A percentile compares a stretch with the other conserved stretches of the same genome.
phyloP scores from a whole-genome alignment of 352 stramenopile species.

The Lagenidium giganteum region DNA sequence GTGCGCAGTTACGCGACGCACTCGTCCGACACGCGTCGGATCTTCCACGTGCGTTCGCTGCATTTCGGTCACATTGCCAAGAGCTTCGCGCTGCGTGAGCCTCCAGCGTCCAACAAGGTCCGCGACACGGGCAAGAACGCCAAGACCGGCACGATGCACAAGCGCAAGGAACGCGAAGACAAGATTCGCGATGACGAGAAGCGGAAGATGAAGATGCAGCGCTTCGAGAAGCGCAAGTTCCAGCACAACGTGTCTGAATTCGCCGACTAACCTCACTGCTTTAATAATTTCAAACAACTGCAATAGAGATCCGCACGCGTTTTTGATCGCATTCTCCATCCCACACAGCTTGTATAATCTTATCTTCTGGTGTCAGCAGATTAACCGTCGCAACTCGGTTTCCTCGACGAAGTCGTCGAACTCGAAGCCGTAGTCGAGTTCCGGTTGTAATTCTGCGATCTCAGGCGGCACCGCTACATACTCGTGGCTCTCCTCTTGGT shows the following conservation, averaged over 20 bases:
- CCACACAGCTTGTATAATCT: too few species aligned
- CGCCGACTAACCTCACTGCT: conserved; percentile 35
- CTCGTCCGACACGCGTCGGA: conserved; percentile 83
- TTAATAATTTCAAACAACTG: neutral
- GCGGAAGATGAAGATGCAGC: conserved; percentile 60
- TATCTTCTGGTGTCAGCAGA: too few species aligned
- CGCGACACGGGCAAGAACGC: conserved; percentile 67
- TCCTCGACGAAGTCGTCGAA: too few species aligned
- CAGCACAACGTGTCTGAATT: conserved; percentile 78
- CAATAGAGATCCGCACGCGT: too few species aligned
- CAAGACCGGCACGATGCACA: conserved; percentile 78
- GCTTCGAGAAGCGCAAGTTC: conserved; percentile 57
- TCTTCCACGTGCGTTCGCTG: conserved; percentile 91
- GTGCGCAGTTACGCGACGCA: conserved; percentile 92
- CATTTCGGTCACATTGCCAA: conserved; percentile 94
- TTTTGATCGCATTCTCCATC: too few species aligned
- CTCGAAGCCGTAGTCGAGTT: too few species aligned
- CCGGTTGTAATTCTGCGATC: too few species aligned
- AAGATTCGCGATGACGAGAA: conserved; percentile 44
- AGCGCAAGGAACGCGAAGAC: conserved; percentile 78
- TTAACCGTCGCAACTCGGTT: too few species aligned
- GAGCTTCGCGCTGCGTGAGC: conserved; percentile 88
- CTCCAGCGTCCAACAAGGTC: conserved; percentile 74
- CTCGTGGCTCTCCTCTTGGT: too few species aligned
- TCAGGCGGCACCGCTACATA: too few species aligned